Percentiles rank a stretch among this genome's conserved stretches.
These are phyloP conservation scores for Blastobotrys raffinosifermentans DNA, from an alignment of 1,139 yeast genomes.

Conservation along the genomic window DNA sequence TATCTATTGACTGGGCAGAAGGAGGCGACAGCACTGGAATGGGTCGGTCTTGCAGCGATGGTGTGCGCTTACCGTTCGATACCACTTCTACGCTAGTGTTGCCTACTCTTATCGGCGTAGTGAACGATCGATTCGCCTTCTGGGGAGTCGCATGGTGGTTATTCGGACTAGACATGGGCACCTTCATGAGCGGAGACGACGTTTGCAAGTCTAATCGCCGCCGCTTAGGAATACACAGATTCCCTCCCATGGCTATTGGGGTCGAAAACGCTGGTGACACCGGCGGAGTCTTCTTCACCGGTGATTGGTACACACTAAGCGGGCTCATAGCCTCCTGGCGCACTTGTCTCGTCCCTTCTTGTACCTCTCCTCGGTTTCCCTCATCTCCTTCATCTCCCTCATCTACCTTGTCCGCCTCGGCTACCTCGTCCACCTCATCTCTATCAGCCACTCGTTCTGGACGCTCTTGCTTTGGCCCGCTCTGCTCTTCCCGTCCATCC, in stretches of 20 bases:
- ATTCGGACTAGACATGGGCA: constrained; percentile 2
- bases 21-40: constrained; percentile 30
- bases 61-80: constrained; percentile 20
- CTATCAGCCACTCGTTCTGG: too few relatives aligned
- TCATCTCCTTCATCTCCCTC: too few relatives aligned
- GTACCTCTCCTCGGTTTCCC: too few relatives aligned
- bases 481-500: too few relatives aligned
- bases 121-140: constrained; percentile 22
- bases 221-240: constrained; percentile 22
- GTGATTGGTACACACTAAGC: too few relatives aligned
- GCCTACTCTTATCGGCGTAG: constrained; percentile 18
- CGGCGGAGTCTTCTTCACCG: constrained; percentile 11
- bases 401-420: too few relatives aligned
- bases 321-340: too few relatives aligned
- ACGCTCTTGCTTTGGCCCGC: too few relatives aligned
- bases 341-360: too few relatives aligned
- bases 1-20: too few relatives aligned
- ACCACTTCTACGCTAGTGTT: constrained; percentile 3
- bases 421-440: too few relatives aligned
- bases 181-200: constrained; percentile 13
- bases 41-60: constrained; percentile 28
- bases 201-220: constrained; percentile 23
- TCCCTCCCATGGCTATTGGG: constrained; percentile 6
- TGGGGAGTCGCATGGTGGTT: constrained; percentile 21
- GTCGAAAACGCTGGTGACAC: constrained; percentile 24